These are phyloP conservation scores for Graphilbum fragrans DNA, from an alignment of 2,329 filamentous ascomycete species.

Conservation along the genomic window DNA sequence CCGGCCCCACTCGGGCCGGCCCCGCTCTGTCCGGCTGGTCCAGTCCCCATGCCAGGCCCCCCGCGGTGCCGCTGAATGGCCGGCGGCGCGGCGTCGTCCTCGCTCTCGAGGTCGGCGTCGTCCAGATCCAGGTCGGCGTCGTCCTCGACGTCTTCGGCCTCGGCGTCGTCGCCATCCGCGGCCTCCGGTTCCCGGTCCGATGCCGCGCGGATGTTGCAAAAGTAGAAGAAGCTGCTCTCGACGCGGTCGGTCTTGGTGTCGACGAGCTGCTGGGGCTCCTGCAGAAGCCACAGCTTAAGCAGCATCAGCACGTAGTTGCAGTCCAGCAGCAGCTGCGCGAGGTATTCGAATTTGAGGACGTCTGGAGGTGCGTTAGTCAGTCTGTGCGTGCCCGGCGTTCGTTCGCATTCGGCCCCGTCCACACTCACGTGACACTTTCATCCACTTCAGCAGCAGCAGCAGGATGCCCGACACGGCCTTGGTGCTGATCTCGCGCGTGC, in stretches of 20 bases:
- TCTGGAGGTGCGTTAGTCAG: conserved; percentile 37
- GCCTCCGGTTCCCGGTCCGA: conserved; percentile 20
- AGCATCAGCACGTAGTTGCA: conserved; percentile 90
- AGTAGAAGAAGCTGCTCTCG: conserved; percentile 82
- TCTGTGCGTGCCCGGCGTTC: background rate
- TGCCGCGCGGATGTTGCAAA: conserved; percentile 57
- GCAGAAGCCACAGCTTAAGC: conserved; percentile 84
- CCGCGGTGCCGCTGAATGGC: conserved; percentile 54
- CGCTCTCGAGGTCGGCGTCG: conserved; percentile 39
- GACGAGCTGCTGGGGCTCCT: conserved; percentile 83
- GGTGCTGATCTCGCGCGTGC: conserved; percentile 74
- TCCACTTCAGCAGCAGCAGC: conserved; percentile 86
- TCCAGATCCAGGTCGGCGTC: no score
- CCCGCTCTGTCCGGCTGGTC: conserved; percentile 28
- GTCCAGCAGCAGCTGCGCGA: conserved; percentile 86
- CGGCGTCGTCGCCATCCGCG: conserved; percentile 20
- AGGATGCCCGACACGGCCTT: conserved; percentile 89
- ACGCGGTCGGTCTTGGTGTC: conserved; percentile 75
- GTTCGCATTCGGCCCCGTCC: no score
- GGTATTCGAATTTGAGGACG: conserved; percentile 87
- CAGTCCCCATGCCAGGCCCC: conserved; percentile 9
- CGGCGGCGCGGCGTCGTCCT: conserved; percentile 73
- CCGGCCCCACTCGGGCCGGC: no score
- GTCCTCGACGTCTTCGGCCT: conserved; percentile 20
- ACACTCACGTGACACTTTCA: conserved; percentile 76